These are phyloP conservation scores for Pezicula radicicola DNA, from an alignment of 2,329 filamentous ascomycete species.

Conservation along the genomic window DNA sequence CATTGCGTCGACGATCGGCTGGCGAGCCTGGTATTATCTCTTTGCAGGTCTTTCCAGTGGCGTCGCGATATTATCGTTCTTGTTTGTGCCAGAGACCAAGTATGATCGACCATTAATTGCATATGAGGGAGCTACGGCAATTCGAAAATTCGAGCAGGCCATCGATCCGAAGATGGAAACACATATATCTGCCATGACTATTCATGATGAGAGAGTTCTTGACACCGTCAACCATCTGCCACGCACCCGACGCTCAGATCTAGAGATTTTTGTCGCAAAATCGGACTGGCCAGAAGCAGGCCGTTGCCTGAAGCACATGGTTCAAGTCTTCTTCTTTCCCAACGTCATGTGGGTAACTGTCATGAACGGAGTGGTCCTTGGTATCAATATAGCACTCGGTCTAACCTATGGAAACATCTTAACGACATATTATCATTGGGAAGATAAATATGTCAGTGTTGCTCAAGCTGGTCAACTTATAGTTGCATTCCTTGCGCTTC, in stretches of 20 bases:
- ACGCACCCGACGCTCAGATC: neutral
- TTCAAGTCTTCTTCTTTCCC: conserved; percentile 4
- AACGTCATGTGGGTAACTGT: conserved; percentile 20
- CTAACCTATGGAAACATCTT: conserved; percentile 20
- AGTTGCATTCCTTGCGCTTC: conserved; percentile 1
- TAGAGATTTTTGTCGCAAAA: neutral
- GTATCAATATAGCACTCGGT: conserved; percentile 20
- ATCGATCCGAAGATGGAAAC: neutral
- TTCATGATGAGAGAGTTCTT: neutral
- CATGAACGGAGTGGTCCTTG: conserved; percentile 22
- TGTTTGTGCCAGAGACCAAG: conserved; percentile 38
- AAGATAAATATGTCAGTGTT: neutral
- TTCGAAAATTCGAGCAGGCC: neutral
- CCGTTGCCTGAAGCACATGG: neutral
- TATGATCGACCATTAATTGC: conserved; percentile 15
- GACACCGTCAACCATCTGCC: neutral
- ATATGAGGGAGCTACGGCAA: neutral
- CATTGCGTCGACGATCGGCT: neutral
- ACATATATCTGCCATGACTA: neutral
- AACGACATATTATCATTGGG: neutral
- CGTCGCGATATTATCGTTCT: conserved; percentile 33
- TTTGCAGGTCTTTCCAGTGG: conserved; percentile 8
- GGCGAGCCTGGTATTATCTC: neutral
- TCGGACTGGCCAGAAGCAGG: neutral
- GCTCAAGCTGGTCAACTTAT: neutral